Base-by-base conservation (phyloP, 176 grass and related monocot genomes). In the Pharus latifolius region DNA sequence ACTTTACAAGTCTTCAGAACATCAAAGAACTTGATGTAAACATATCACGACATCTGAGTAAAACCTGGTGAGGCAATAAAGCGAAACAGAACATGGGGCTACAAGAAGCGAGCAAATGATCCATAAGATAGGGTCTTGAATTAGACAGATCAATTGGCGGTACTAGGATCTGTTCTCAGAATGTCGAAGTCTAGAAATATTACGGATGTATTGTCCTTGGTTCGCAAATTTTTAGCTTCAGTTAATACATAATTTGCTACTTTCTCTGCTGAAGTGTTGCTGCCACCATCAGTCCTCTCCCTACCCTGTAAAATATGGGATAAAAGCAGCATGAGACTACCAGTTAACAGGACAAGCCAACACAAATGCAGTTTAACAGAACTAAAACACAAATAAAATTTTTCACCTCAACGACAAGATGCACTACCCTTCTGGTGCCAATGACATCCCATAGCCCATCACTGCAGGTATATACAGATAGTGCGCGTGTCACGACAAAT, bases 381-480 rank as follows among this genome's bases (percentile, higher is more conserved):
- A 3, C 29, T 13, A 67, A 75, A 73, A 82, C 38, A 46, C 24
- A 16, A 48, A 41, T 11, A 18, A 66, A 17, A 30, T 62, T 56
- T 24, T 43, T 62, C 50, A 92, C 92, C 88, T 96, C 70, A 3
- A 62, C 79, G 63, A 86, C 58, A 84, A 86, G 54, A 52, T 88
- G 85, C 7, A 83, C 85, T 33, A 85, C 92, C 67, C 70, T 85
- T 72, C 79, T 96, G 10, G 76, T 61, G 60, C 48, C 84, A 74
- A 92, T 82, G 45, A 96, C 92, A 79, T 96, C 92, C 92, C 92
- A 96, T 4, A 96, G 83, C 32, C 92, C 92, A 60, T 96, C 92
- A 73, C 92, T 96, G 61, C 47, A 78, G 15, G 10, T 11, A 18
- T 54, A 65, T 26, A 35, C 3, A 33, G 49, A 78, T 3, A 60